Evolutionary conservation across 176 grass and related monocot genomes (phyloP).

Genomic region (Aegilops tauschii): DNA sequence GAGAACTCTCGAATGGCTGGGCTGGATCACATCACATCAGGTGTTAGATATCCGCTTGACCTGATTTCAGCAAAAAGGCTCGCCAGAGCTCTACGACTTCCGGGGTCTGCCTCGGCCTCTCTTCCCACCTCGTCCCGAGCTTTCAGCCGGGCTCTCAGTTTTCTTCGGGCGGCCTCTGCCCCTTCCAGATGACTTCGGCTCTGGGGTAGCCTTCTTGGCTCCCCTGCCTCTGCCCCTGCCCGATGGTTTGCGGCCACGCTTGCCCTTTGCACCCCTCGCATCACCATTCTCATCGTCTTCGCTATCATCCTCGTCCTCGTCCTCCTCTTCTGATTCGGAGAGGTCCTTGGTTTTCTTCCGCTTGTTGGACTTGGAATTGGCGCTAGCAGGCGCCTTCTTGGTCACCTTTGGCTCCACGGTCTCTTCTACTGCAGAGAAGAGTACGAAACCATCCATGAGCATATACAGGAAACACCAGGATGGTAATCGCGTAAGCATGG

Average conservation of each 20-base stretch:
- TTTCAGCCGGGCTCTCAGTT: constrained; percentile 38
- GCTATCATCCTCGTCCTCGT: constrained; percentile 40
- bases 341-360: constrained; percentile 65
- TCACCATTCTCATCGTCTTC: constrained; percentile 48
- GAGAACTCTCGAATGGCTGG: constrained; percentile 1
- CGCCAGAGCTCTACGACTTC: background rate
- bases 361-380: constrained; percentile 66
- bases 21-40: constrained; percentile 23
- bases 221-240: constrained; percentile 68
- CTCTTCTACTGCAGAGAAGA: constrained; percentile 39
- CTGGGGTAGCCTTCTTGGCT: constrained; percentile 38
- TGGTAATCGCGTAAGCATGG: background rate
- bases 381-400: constrained; percentile 54
- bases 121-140: constrained; percentile 41
- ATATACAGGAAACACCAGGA: background rate
- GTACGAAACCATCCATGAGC: constrained; percentile 23
- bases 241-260: constrained; percentile 55
- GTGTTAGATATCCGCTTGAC: constrained; percentile 28
- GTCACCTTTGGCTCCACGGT: constrained; percentile 23
- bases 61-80: background rate
- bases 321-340: constrained; percentile 66
- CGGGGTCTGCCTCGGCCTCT: constrained; percentile 43
- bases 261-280: constrained; percentile 36
- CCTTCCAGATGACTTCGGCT: constrained; percentile 42
- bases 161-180: constrained; percentile 73